Evolutionary conservation across 1,284 basidiomycete species (phyloP).

Genomic region (Phellopilus nigrolimitatus): DNA sequence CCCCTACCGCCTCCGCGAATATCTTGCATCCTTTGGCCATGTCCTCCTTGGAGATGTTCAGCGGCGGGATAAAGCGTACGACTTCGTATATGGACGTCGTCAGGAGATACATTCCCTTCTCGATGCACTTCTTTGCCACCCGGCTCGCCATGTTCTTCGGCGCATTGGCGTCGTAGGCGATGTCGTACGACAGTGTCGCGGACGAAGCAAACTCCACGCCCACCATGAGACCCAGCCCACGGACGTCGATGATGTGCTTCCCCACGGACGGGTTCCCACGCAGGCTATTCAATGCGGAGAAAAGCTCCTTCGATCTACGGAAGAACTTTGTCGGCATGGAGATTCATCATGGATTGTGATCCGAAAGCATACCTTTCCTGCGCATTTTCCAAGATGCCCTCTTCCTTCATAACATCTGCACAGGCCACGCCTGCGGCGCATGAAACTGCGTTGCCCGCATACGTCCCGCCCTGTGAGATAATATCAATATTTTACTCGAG

Average conservation of each 20-base stretch:
- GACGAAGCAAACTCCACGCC: constrained; percentile 76
- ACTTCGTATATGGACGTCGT: constrained; percentile 80
- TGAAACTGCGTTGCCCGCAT: constrained; percentile 84
- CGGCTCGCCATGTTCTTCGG: constrained; percentile 67
- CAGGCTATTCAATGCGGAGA: constrained; percentile 55
- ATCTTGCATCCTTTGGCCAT: constrained; percentile 55
- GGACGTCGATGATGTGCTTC: constrained; percentile 67
- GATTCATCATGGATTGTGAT: neutral
- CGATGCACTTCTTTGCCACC: constrained; percentile 78
- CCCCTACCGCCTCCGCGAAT: constrained; percentile 57
- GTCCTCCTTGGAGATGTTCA: constrained; percentile 61
- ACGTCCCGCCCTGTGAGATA: constrained; percentile 72
- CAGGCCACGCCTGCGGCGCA: constrained; percentile 87
- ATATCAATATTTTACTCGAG: constrained; percentile 14
- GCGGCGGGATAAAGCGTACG: constrained; percentile 73
- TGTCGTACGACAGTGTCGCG: constrained; percentile 40
- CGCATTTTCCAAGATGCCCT: constrained; percentile 79
- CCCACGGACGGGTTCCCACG: constrained; percentile 46
- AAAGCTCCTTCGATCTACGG: constrained; percentile 67
- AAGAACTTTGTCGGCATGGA: constrained; percentile 1
- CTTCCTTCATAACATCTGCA: constrained; percentile 71
- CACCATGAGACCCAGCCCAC: constrained; percentile 78
- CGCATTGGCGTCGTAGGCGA: constrained; percentile 33
- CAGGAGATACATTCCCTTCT: constrained; percentile 77
- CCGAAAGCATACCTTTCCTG: constrained; percentile 47